Evolutionary conservation across 192 early-diverging fungal genomes (phyloP), one percentile per base, ranked within the genome.

Genomic region (Pecoramyces ruminantium): DNA sequence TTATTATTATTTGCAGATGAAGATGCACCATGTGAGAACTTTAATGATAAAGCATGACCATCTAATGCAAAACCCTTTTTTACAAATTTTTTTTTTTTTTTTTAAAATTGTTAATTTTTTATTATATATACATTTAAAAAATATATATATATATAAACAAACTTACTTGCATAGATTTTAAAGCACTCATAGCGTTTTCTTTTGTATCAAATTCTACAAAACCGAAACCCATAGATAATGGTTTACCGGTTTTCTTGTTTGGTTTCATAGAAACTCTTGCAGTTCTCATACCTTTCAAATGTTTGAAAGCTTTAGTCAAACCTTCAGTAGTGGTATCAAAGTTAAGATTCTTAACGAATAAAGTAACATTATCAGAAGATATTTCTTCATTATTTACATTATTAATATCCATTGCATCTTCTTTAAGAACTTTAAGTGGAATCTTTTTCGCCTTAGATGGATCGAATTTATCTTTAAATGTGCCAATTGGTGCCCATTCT

Each of bases 281-380:
- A 28, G 92, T 92, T 38, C 93, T 87, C 82, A 96, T 88, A 11
- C 95, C 95, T n/a, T 90, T 88, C n/a, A 94, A 85, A 29, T 83
- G 89, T 11, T 85, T 83, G 82, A 97, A 99, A 9, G 93, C 87
- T 81, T 92, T 87, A 25, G 85, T 88, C 42, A 99, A 86, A 4
- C 85, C 89, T 28, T 92, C 92, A 13, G 95, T 94, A 0, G 93
- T 97, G 0, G 96, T 99, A 81, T 91, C 87, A 85, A 98, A 99
- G 86, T 88, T 94, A 67, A 99, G 88, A 80, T 99, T 99, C 88
- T 99, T 99, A 83, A 99, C 91, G 89, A 98, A 99, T 80, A 99
- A 85, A 17, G 96, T 95, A 12, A 93, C 84, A 28, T 83, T 90
- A 29, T 91, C 91, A 13, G 88, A 85, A 77, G 87, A 87, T 79